These are phyloP conservation scores for Penicillium alfredii DNA, from an alignment of 495 filamentous ascomycete genomes.

Conservation along the genomic window DNA sequence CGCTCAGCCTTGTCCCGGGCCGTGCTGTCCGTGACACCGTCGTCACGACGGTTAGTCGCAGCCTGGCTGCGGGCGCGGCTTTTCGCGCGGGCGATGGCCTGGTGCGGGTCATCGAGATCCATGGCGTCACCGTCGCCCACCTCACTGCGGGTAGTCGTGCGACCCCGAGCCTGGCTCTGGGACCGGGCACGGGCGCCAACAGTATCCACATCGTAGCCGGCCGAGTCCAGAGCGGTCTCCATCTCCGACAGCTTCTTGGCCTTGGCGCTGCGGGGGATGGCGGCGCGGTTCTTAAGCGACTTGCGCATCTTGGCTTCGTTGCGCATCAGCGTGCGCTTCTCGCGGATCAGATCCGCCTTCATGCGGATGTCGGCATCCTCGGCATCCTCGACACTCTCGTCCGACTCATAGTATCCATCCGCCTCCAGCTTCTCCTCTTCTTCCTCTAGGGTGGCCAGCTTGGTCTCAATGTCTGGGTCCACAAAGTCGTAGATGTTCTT, in stretches of 20 bases:
- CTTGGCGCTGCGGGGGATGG: conserved; percentile 72
- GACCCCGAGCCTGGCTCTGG: conserved; percentile 58
- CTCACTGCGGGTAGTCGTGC: conserved; percentile 46
- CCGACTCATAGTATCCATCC: conserved; percentile 72
- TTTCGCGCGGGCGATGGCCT: conserved; percentile 65
- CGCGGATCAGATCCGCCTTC: conserved; percentile 91
- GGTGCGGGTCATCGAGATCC: conserved; percentile 71
- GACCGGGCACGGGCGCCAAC: conserved; percentile 65
- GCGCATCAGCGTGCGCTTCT: conserved; percentile 80
- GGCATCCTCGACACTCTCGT: conserved; percentile 65
- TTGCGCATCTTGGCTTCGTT: conserved; percentile 91
- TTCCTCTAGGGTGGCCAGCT: conserved; percentile 82
- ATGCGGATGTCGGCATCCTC: conserved; percentile 79
- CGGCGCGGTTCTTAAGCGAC: conserved; percentile 89
- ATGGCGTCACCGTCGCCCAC: conserved; percentile 68
- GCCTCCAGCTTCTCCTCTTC: conserved; percentile 89
- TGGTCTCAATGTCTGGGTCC: conserved; percentile 92
- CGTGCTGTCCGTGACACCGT: conserved; percentile 52
- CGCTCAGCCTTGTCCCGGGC: conserved; percentile 74
- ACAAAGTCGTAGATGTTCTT: conserved; percentile 96
- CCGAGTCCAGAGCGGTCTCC: conserved; percentile 72
- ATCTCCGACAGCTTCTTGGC: conserved; percentile 76
- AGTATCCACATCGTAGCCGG: conserved; percentile 77
- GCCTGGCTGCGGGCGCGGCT: conserved; percentile 72
- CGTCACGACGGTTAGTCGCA: conserved; percentile 71